Base-by-base conservation (phyloP, 148 eudicot genomes). In the Persicaria maculosa region DNA sequence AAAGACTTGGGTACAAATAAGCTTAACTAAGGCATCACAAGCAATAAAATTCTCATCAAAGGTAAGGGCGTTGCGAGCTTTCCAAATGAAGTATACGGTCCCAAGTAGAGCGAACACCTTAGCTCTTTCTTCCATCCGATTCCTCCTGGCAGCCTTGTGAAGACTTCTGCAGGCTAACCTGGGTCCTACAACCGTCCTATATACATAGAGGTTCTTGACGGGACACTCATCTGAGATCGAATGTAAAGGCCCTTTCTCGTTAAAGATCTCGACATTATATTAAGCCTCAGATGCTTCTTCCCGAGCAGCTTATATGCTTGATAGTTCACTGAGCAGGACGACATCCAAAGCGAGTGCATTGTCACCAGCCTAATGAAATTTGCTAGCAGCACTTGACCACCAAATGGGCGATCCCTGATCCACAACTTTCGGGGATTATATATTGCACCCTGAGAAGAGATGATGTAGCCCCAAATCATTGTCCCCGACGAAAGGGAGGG, bases 261-360 rank as follows among this genome's bases (percentile, higher is more conserved):
- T 90, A 47, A 92, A 90, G 4, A 95, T 96, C 82, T 95, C 98
- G 1, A 95, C 93, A 68, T 92, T 92, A 95, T 92, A 68, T 92
- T 92, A 74, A 95, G 84, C 83, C 90, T 78, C 9, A 96, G 93
- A 89, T 90, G 85, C 88, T 82, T 92, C 86, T 79, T 85, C 48
- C 90, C 89, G 25, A 94, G 96, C 70, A 88, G 78, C 77, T 84
- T 90, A 83, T 97, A 90, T 4, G 92, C 96, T 76, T 86, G 87
- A 68, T 79, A 88, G 82, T 90, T 92, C 68, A 95, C 92, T 0
- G 75, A 83, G 85, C 98, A 95, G 53, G 96, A 81, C 64, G 95
- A 94, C 96, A 94, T 94, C 98, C 98, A 94, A 94, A 94, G 98
- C 92, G 97, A 94, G 85, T 97, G 97, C 98, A 94, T 91, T 87